phyloP scores from a whole-genome alignment of 495 filamentous ascomycete genomes.

The Annulohypoxylon nitens region DNA sequence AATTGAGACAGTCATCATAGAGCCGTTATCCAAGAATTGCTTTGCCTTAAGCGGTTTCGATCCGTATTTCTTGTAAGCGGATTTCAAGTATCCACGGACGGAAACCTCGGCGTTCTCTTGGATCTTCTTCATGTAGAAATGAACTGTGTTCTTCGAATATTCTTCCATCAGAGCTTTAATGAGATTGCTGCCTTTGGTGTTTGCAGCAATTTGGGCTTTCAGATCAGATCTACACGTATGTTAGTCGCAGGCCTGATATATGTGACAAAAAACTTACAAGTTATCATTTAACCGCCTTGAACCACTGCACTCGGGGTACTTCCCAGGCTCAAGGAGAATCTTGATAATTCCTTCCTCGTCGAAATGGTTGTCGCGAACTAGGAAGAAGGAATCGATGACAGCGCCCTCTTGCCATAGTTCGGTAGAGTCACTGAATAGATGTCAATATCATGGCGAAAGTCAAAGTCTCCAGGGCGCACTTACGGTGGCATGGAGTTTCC shows the following conservation, averaged over 20 bases:
- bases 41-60: constrained; percentile 69
- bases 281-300: constrained; percentile 93
- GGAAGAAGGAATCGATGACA: constrained; percentile 78
- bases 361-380: constrained; percentile 87
- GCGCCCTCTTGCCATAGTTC: constrained; percentile 97
- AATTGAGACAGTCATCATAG: constrained; percentile 38
- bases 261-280: constrained; percentile 68
- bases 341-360: constrained; percentile 89
- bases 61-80: constrained; percentile 82
- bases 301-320: constrained; percentile 87
- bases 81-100: constrained; percentile 84
- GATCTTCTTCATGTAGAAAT: constrained; percentile 95
- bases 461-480: background rate
- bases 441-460: constrained; percentile 63
- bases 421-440: constrained; percentile 46
- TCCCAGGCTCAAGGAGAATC: constrained; percentile 85
- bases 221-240: constrained; percentile 78
- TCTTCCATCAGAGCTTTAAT: constrained; percentile 87
- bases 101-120: constrained; percentile 90
- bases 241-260: constrained; percentile 69
- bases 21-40: constrained; percentile 89
- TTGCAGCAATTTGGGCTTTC: constrained; percentile 94
- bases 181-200: constrained; percentile 92
- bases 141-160: constrained; percentile 89
- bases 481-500: constrained; percentile 93